Evolutionary conservation across 306 rosid species (phyloP).

Genomic region (Sindora glabra): DNA sequence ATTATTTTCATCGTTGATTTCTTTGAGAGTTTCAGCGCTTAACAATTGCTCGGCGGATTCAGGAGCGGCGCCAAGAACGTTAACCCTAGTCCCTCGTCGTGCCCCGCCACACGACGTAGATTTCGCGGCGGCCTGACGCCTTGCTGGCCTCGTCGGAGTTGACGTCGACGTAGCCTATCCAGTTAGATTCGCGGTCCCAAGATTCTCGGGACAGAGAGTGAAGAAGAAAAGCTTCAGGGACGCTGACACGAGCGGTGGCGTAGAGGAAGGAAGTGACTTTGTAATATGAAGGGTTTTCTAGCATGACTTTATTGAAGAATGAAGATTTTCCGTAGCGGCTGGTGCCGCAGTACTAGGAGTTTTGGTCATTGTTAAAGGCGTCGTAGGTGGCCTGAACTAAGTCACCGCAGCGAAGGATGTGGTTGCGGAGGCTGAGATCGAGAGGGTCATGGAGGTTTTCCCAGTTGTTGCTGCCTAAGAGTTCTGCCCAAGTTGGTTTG

Average conservation of each 20-base stretch:
- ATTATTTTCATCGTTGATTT: neutral
- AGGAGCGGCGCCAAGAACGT: constrained; percentile 31
- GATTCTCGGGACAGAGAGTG: constrained; percentile 49
- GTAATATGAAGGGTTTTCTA: constrained; percentile 28
- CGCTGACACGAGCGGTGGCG: constrained; percentile 51
- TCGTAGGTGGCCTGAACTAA: constrained; percentile 66
- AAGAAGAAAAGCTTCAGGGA: constrained; percentile 46
- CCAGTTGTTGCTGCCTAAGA: constrained; percentile 50
- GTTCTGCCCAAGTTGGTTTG: constrained; percentile 34
- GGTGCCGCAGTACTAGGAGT: constrained; percentile 59
- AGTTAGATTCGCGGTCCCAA: constrained; percentile 71
- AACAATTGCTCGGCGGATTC: constrained; percentile 16
- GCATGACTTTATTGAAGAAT: constrained; percentile 53
- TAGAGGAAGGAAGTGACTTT: constrained; percentile 43
- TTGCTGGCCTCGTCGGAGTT: constrained; percentile 25
- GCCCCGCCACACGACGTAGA: constrained; percentile 63
- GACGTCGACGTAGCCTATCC: constrained; percentile 67
- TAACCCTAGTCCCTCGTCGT: constrained; percentile 44
- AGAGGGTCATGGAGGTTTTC: constrained; percentile 44
- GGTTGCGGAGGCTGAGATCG: constrained; percentile 34
- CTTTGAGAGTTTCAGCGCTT: neutral
- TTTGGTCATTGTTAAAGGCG: constrained; percentile 55
- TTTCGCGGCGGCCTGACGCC: constrained; percentile 43
- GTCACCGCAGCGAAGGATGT: constrained; percentile 64
- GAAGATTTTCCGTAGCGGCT: constrained; percentile 50